Base-by-base conservation (phyloP, 768 basidiomycete species). In the Chalciporus chontae region DNA sequence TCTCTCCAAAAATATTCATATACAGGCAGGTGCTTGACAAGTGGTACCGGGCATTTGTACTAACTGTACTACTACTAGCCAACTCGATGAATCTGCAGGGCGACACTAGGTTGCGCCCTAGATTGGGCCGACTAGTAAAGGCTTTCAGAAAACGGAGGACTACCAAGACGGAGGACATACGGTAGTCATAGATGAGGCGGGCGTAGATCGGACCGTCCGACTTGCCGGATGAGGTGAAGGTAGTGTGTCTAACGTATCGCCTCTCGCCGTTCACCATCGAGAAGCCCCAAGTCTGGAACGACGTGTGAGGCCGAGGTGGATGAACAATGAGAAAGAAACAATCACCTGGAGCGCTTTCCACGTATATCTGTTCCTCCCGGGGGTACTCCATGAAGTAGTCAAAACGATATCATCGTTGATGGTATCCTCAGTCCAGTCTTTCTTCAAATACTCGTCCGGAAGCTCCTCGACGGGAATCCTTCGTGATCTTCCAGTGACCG, bases 291-390 rank as follows among this genome's bases (percentile, higher is more conserved):
- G 67, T 68, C 76, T 76, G 38, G 11, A 23, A 27, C 10, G 24
- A 26, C 5, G 23, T 40, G 45, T 43, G 27, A 38, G 52, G 36
- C 46, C 10, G 19, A 21, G 45, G 29, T 32, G 27, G 8, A 29
- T 21, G 31, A 21, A 17, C 4, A 46, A 41, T 17, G 18, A 43
- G 24, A 23, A 37, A 56, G 69, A 23, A 31, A 10, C 8, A 13
- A 13, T 29, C 48, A 85, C 87, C 77, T 86, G 84, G 38, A 81
- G 65, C 2, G 75, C 83, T 51, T 69, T 77, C 88, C 88, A 90
- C 5, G 71, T 73, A 15, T 55, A 73, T 2, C 69, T 40, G 57
- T 80, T 86, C 74, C 83, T 85, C 5, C 71, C 67, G 2, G 84
- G 83, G 47, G 87, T 76, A 59, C 82, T 87, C 65, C 78, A 69